Evolutionary conservation across 331 rosid genomes (phyloP), one percentile per base, ranked within the genome.

Genomic region (Prunus yedoensis): DNA sequence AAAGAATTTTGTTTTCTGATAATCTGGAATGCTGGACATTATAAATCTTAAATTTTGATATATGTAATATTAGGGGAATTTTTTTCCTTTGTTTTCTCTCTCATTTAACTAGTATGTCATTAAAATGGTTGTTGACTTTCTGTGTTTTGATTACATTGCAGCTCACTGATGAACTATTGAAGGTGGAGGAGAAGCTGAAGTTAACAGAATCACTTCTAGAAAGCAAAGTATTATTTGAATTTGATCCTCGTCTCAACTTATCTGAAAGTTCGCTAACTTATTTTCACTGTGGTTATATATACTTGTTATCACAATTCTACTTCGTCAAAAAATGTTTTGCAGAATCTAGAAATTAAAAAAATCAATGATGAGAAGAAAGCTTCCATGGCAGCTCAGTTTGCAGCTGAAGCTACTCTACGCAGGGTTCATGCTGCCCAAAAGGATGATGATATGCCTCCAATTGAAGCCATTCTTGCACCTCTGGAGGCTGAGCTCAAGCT

Each of bases 371-470:
- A 93, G 87, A 93, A 93, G 85, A 93, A 93, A 77, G 98, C 98
- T 21, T 93, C 98, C 27, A 91, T 93, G 98, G 98, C 98, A 56
- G 98, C 98, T 61, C 98, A 93, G 84, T 93, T 91, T 77, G 98
- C 98, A 4, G 98, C 98, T 23, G 98, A 93, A 87, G 98, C 98
- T 77, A 89, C 98, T 59, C 94, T 93, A 75, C 88, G 97, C 52
- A 93, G 98, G 89, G 98, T 93, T 70, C 98, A 93, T 83, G 96
- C 97, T 77, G 98, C 96, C 43, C 98, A 93, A 74, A 93, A 93
- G 90, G 98, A 93, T 79, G 98, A 93, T 76, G 98, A 93, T 86
- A 93, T 93, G 98, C 98, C 98, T 78, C 98, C 98, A 51, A 93
- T 93, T 43, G 98, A 93, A 78, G 98, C 98, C 78, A 93, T 93